These are phyloP conservation scores for Aspergillus sp. DNA, from an alignment of 2,329 filamentous ascomycete genomes.

Conservation along the genomic window DNA sequence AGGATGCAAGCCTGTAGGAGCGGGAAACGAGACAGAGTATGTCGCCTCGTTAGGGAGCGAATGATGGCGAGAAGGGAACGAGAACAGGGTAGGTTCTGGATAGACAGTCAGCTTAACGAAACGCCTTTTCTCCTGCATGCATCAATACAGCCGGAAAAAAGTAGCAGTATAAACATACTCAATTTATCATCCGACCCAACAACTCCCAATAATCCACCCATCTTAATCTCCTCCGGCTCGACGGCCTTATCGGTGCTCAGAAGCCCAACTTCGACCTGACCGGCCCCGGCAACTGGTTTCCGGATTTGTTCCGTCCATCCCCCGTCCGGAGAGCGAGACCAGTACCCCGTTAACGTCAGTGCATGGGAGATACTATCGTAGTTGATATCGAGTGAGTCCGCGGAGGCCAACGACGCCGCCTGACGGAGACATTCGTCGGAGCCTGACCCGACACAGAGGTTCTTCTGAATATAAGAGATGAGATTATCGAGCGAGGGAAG, in stretches of 20 bases:
- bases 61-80: constrained; percentile 78
- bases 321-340: constrained; percentile 43
- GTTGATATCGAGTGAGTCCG: constrained; percentile 72
- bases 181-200: constrained; percentile 72
- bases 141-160: not conserved
- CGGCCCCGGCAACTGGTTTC: constrained; percentile 27
- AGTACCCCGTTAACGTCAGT: constrained; percentile 65
- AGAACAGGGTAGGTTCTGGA: constrained; percentile 72
- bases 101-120: constrained; percentile 9
- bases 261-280: constrained; percentile 77
- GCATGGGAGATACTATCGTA: constrained; percentile 68
- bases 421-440: constrained; percentile 53
- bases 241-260: constrained; percentile 60
- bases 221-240: constrained; percentile 71
- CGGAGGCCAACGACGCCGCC: constrained; percentile 50
- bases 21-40: constrained; percentile 65
- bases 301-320: constrained; percentile 50
- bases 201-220: constrained; percentile 76
- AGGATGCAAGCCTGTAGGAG: constrained; percentile 80
- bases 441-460: constrained; percentile 48
- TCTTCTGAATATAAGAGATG: constrained; percentile 52
- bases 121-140: not conserved
- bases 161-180: constrained; percentile 41
- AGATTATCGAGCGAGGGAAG: constrained; percentile 60
- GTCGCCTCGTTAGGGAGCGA: constrained; percentile 48